Evolutionary conservation across 2,329 filamentous ascomycete genomes (phyloP), one percentile per base, ranked within the genome.

Genomic region (Ceratocystiopsis sp.): DNA sequence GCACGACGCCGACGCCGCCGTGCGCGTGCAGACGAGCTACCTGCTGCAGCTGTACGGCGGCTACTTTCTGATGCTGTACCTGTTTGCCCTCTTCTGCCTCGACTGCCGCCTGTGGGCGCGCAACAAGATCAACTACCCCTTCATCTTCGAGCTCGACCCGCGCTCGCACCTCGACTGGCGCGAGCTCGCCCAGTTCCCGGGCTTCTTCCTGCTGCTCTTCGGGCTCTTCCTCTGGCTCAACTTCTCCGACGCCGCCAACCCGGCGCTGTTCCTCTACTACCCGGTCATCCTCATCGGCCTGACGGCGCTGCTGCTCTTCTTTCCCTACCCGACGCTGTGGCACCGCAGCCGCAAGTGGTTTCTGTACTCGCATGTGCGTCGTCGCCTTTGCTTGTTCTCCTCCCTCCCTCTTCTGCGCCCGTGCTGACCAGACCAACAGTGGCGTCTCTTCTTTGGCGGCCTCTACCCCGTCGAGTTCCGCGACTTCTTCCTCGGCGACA

Each of bases 401-500:
- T 16, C 11, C 25, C n/a, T 3, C 19, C 18, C 21, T 16, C 13
- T 19, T 14, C 4, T 14, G 14, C 3, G 15, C 15, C 35, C 35
- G 13, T 12, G 14, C 12, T 37, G n/a, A n/a, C n/a, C n/a, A n/a
- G n/a, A 37, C 45, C 17, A 2, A 1, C 4, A 32, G 80, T 93
- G 83, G 73, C 83, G 91, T 47, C 67, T 96, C 16, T 64, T 93
- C 42, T 71, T 89, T 40, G 84, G 89, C 14, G 87, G 87, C 4
- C 58, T 93, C 17, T 95, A 93, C 54, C 85, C 85, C 2, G 91
- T 98, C 41, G 89, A 96, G 57, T 98, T 96, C 58, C 76, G 87
- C 45, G 91, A 98, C 60, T 96, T 98, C 63, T 96, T 95, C 60
- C 71, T 96, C 0, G 91, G 91, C 42, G 91, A 98, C 57, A 95